Evolutionary conservation across 495 filamentous ascomycete species (phyloP), one percentile per base, ranked within the genome.

Genomic region (Penicillium manginii): DNA sequence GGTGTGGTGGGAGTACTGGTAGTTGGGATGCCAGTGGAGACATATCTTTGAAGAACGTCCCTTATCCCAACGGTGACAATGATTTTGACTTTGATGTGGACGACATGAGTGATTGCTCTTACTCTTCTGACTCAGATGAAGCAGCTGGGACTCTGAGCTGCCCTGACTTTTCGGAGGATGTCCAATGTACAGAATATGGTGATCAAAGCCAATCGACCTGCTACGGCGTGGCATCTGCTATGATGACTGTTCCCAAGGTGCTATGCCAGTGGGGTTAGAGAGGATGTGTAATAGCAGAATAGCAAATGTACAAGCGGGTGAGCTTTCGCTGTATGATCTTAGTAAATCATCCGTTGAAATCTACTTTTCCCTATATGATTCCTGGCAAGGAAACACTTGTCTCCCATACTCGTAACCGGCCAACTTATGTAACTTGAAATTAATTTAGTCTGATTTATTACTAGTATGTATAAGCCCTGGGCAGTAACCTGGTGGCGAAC

Each of bases 111-210:
- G 31, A 33, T 32, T 50, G 48, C 22, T 32, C 29, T 23, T 50
- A 50, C n/a, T 50, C 48, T 5, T 50, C 48, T n/a, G 48, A 35
- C 48, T 50, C 48, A 12, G 31, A 35, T 50, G 48, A 50, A 11
- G 15, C 10, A 7, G 48, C 48, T n/a, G 48, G 48, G 10, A 50
- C 23, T 10, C 48, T 50, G 48, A 50, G 48, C 29, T 50, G 48
- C 32, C 48, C 48, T 35, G 48, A 50, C n/a, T 33, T 50, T 14
- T 32, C 48, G 26, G 15, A 31, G n/a, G 48, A 50, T 33, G 48
- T 50, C 11, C 14, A 50, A 11, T 50, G 48, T 15, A 32, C 48
- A 6, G 31, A 50, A 17, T 33, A 33, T 18, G 48, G 10, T 6
- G 26, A 50, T 26, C 48, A 50, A 23, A 50, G 31, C 6, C 19